These are phyloP conservation scores for Musa beccarii DNA, from an alignment of 176 grass and related monocot genomes.

Conservation along the genomic window DNA sequence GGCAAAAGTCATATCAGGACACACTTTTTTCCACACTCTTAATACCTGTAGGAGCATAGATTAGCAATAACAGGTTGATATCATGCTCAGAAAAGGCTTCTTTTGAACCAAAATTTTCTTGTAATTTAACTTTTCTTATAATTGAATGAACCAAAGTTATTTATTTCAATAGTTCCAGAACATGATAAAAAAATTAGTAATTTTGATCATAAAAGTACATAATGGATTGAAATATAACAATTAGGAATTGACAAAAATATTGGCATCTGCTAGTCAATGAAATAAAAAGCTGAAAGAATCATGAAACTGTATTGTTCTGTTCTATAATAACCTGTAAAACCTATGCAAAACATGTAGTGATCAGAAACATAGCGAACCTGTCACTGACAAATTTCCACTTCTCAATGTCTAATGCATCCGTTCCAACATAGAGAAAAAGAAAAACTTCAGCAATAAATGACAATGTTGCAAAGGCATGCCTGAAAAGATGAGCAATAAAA, in stretches of 20 bases:
- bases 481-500: conserved; percentile 20
- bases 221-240: background rate
- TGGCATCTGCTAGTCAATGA: background rate
- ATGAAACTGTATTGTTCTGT: background rate
- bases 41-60: too few species aligned
- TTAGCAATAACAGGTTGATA: background rate
- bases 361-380: conserved; percentile 24
- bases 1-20: background rate
- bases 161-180: too few species aligned
- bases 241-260: background rate
- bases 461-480: conserved; percentile 82
- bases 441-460: conserved; percentile 87
- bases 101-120: background rate
- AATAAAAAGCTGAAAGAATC: background rate
- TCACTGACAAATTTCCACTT: conserved; percentile 71
- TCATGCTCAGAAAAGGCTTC: background rate
- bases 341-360: background rate
- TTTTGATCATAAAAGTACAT: background rate
- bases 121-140: background rate
- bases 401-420: conserved; percentile 94
- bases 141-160: too few species aligned
- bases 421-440: conserved; percentile 91
- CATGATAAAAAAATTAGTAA: background rate
- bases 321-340: background rate
- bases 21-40: background rate